Base-by-base conservation (phyloP, 192 early-diverging fungal genomes). In the Diversispora epigaea region DNA sequence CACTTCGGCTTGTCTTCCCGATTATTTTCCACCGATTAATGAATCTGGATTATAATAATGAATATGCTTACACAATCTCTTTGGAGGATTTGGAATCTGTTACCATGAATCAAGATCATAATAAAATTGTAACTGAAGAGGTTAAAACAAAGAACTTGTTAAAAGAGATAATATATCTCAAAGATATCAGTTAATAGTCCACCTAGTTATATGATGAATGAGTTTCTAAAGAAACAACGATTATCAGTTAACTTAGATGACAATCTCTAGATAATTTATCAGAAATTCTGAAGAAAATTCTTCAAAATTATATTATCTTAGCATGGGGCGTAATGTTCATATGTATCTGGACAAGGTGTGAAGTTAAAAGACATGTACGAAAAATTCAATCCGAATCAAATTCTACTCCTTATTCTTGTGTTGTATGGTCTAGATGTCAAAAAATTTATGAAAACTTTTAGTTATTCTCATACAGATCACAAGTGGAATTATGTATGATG, bases 401-500 rank as follows among this genome's bases (percentile, higher is more conserved):
- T 2, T 82, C 83, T 10, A 81, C 91, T n/a, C 80, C 65, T 12
- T 98, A 97, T 83, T 81, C 82, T 25, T 96, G 90, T 82, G 86
- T 84, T 12, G 88, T 99, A 47, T 97, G 96, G 95, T 90, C 93
- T 39, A 93, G 90, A 77, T 82, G 91, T 75, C 80, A 84, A 52
- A 61, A 77, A 15, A 82, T 78, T 4, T 99, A 96, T 77, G 52
- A 78, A 57, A 81, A 73, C 0, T 99, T 99, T 70, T 68, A n/a
- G 74, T 6, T 97, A 98, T 80, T 90, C 97, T 15, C 73, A 92
- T 21, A 80, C 89, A 6, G 84, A 90, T 54, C 95, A 96, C 79
- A 91, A 92, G 43, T 99, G 97, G 97, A 99, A 97, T 76, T 93
- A 91, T 54, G 83, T 97, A 39, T 85, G 92, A n/a, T 19, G 96